Percentiles rank a stretch among this genome's conserved stretches.
Evolutionary conservation across 2,329 filamentous ascomycete species (phyloP).

Genomic region (Pseudogymnoascus sp.): DNA sequence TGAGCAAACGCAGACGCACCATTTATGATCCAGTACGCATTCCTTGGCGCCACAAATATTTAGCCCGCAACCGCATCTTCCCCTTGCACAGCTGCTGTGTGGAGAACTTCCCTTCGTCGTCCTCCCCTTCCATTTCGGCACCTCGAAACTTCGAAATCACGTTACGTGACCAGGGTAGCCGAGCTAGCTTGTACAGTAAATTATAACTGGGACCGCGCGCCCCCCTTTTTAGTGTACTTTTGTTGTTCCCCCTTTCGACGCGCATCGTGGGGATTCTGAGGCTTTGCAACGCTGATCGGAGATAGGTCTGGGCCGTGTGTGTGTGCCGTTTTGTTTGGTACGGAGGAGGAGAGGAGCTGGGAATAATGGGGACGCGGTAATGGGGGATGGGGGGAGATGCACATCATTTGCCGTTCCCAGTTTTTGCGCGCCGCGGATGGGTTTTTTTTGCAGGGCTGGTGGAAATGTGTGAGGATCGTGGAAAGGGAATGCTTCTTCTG

Average conservation of each 20-base stretch:
- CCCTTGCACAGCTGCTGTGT: not conserved
- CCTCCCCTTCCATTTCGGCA: not conserved
- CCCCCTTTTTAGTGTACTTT: not conserved
- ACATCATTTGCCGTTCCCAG: constrained; percentile 3
- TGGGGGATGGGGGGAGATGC: not conserved
- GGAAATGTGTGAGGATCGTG: not conserved
- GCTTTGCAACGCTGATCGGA: not conserved
- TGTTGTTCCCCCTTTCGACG: not conserved
- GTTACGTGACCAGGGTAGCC: not conserved
- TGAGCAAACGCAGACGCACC: not conserved
- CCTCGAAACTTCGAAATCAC: not conserved
- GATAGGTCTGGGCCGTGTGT: not conserved
- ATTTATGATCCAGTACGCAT: not conserved
- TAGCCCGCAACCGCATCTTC: not conserved
- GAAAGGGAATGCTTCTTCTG: not conserved
- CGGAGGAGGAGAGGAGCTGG: not conserved
- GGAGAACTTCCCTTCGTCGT: not conserved
- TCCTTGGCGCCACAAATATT: not conserved
- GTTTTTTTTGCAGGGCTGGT: constrained; percentile 1
- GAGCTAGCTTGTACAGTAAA: constrained; percentile 1
- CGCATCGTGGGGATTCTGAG: not conserved
- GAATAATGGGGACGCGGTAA: not conserved
- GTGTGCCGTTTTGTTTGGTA: constrained; percentile 1
- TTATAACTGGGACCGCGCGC: not conserved
- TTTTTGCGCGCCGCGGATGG: not conserved